Percentiles rank a stretch among this genome's conserved stretches.
phyloP scores from a whole-genome alignment of 805 yeast species.

The Yarrowia phangngaensis region DNA sequence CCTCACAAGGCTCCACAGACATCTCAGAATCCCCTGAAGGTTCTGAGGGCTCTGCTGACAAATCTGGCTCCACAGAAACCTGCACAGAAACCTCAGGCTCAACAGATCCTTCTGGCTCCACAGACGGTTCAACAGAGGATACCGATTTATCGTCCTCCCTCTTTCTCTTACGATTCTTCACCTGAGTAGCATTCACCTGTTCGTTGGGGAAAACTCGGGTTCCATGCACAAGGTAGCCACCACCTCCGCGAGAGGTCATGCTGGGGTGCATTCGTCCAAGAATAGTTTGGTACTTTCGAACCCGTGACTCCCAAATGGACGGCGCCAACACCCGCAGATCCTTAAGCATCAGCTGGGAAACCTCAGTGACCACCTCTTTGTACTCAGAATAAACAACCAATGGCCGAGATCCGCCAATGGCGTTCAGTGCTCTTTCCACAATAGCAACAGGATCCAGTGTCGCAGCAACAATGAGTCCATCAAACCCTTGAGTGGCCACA shows the following conservation, averaged over 20 bases:
- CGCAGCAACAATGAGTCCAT: slow-evolving; percentile 69
- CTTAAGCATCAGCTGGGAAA: slow-evolving; percentile 61
- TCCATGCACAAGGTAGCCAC: slow-evolving; percentile 81
- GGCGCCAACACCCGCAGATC: slow-evolving; percentile 79
- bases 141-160: slow-evolving; percentile 12
- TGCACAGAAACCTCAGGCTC: slow-evolving; percentile 9
- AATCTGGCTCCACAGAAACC: slow-evolving; percentile 4
- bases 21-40: no score
- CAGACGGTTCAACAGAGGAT: neutral
- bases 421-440: slow-evolving; percentile 57
- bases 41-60: no score
- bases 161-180: slow-evolving; percentile 15
- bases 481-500: slow-evolving; percentile 56
- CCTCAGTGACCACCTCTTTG: slow-evolving; percentile 73
- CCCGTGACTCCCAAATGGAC: slow-evolving; percentile 73
- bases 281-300: slow-evolving; percentile 83
- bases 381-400: slow-evolving; percentile 75
- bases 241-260: slow-evolving; percentile 90
- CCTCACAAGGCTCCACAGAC: no score
- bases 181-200: slow-evolving; percentile 25
- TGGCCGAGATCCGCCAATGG: slow-evolving; percentile 81
- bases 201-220: slow-evolving; percentile 64
- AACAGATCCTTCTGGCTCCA: slow-evolving; percentile 2
- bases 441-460: slow-evolving; percentile 66
- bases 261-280: slow-evolving; percentile 92